Evolutionary conservation across 2,329 filamentous ascomycete genomes (phyloP).

Genomic region (Aspergillus quadrilineatus): DNA sequence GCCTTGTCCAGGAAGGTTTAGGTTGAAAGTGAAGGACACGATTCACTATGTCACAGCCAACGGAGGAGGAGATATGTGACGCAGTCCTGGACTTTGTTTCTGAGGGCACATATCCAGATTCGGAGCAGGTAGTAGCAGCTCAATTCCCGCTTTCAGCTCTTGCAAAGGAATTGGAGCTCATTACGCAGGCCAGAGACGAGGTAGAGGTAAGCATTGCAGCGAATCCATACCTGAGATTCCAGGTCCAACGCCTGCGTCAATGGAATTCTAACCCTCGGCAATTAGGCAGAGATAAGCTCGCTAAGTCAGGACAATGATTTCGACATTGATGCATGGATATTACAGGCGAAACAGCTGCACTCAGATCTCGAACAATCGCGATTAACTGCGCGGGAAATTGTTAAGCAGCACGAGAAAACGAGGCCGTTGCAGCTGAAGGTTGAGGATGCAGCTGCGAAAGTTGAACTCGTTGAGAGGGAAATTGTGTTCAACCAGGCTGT

Average conservation of each 20-base stretch:
- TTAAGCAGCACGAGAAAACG: conserved; percentile 71
- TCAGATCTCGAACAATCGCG: conserved; percentile 80
- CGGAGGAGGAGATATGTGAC: conserved; percentile 51
- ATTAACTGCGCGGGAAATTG: conserved; percentile 75
- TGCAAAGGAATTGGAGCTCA: conserved; percentile 50
- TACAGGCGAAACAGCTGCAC: conserved; percentile 79
- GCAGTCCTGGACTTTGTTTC: conserved; percentile 65
- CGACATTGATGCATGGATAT: conserved; percentile 82
- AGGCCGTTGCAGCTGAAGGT: conserved; percentile 63
- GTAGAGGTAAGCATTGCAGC: conserved; percentile 47
- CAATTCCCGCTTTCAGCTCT: conserved; percentile 51
- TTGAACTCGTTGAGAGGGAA: conserved; percentile 57
- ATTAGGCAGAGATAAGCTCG: conserved; percentile 67
- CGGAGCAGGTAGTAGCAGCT: conserved; percentile 55
- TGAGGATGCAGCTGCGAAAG: conserved; percentile 59
- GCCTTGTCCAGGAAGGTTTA: neutral
- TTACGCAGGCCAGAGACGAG: conserved; percentile 53
- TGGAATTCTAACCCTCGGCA: conserved; percentile 15
- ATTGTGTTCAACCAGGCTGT: conserved; percentile 60
- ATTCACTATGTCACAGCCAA: conserved; percentile 35
- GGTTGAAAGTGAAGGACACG: conserved; percentile 3
- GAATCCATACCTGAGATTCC: neutral
- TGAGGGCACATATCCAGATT: conserved; percentile 56
- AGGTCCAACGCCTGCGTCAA: neutral
- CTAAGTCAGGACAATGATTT: conserved; percentile 75